Percentiles rank a stretch among this genome's conserved stretches.
Conservation (phyloP, 2,329 filamentous ascomycete species). For the Beauveria sp. region DNA sequence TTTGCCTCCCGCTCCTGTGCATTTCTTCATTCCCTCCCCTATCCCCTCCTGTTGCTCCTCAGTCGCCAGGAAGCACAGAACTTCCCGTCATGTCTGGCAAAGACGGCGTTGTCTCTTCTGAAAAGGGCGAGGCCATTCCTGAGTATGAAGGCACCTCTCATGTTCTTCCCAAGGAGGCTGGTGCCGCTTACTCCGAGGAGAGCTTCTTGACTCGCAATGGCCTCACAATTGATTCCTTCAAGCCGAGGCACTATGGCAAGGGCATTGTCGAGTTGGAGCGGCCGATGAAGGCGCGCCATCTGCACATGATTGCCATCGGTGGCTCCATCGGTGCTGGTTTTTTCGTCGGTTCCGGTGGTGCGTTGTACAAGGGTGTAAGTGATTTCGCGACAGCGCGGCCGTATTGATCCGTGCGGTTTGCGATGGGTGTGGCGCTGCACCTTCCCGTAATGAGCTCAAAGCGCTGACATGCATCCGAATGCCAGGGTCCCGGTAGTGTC, state of each 20-base stretch:
- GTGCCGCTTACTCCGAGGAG: slow-evolving; percentile 17
- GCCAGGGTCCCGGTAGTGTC: slow-evolving; percentile 32
- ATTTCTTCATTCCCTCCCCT: not conserved
- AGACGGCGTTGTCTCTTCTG: slow-evolving; percentile 11
- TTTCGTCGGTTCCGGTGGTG: slow-evolving; percentile 54
- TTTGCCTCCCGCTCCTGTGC: not conserved
- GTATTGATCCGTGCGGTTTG: not conserved
- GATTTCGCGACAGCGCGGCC: not conserved
- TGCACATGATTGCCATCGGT: slow-evolving; percentile 57
- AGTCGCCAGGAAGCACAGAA: not conserved
- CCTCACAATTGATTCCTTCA: slow-evolving; percentile 28
- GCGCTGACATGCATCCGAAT: slow-evolving; percentile 2
- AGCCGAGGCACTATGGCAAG: slow-evolving; percentile 23
- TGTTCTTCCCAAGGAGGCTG: slow-evolving; percentile 12
- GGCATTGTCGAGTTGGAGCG: slow-evolving; percentile 32
- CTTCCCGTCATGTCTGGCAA: slow-evolving; percentile 9
- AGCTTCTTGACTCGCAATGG: slow-evolving; percentile 29
- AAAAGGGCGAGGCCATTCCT: slow-evolving; percentile 14
- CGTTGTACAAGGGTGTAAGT: slow-evolving; percentile 43
- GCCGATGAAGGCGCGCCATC: slow-evolving; percentile 47
- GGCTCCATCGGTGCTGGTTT: slow-evolving; percentile 56
- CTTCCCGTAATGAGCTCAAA: not conserved
- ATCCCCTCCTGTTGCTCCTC: not conserved
- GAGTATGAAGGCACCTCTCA: slow-evolving; percentile 9
- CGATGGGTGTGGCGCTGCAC: not conserved